Evolutionary conservation across 176 grass and related monocot genomes (phyloP), one percentile per base, ranked within the genome.

Genomic region (Phyllostachys edulis): DNA sequence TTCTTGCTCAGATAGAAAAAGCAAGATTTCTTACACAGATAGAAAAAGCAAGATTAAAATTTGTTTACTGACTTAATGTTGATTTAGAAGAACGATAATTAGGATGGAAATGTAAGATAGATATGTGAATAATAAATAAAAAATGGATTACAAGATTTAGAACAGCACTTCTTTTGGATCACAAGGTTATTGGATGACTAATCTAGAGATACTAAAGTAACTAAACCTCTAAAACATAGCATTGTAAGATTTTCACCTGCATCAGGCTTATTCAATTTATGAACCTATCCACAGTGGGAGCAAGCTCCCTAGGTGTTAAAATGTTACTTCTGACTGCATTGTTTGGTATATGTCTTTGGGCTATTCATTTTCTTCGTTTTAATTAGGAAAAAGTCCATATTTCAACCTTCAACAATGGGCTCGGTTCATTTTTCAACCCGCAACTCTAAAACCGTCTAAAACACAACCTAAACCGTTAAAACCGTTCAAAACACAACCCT

Each of bases 261-360:
- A 67, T 34, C 4, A 80, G 6, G 47, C 16, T 45, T 84, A 23
- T 55, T 41, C 60, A 50, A 39, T 75, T 64, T 65, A 68, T 82
- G 27, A 21, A 82, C 38, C 40, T 71, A 59, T 61, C 52, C 37
- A 81, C 14, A 24, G 9, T 45, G 9, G 34, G 52, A 71, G 13
- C 36, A 81, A 5, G 9, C 37, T 69, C 38, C n/a, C 36, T 70
- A 17, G 36, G 32, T 14, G 6, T 57, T 39, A 15, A 59, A 60
- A 27, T 71, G 2, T 60, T 82, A 57, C 77, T 23, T 67, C 26
- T 8, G 10, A 34, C 12, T 24, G 34, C 32, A 40, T 34, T 80
- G 13, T 69, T 80, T 80, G 20, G 34, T 80, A 54, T 38, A 54
- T 80, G 46, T 23, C 34, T 37, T 36, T 66, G 63, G 3, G 14